Percentiles rank a stretch among this genome's conserved stretches.
Conservation (phyloP, 768 basidiomycete species). For the Macrolepiota fuliginosa region DNA sequence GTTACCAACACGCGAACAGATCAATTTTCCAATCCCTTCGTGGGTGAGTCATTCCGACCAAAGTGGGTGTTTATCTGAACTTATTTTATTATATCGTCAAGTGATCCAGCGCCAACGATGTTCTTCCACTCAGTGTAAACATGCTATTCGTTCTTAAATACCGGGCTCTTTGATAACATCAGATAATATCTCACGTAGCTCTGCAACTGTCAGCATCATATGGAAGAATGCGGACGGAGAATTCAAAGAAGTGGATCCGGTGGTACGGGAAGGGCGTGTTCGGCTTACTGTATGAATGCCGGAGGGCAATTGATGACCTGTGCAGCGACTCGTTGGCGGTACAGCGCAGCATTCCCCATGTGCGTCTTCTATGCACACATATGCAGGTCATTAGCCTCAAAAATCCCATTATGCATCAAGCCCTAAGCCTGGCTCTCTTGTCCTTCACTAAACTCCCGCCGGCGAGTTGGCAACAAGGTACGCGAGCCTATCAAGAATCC, state of each 20-base stretch:
- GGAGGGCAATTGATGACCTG: not conserved
- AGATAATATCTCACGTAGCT: not conserved
- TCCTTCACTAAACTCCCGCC: not conserved
- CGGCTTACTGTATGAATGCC: conserved; percentile 4
- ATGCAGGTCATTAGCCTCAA: not conserved
- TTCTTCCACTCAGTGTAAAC: not conserved
- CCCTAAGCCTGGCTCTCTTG: not conserved
- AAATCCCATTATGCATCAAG: not conserved
- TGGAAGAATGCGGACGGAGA: not conserved
- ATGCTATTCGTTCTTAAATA: not conserved
- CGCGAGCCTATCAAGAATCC: conserved; percentile 4
- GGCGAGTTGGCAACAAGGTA: conserved; percentile 7
- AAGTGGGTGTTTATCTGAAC: not conserved
- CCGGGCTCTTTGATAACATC: not conserved
- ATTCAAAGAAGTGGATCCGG: not conserved
- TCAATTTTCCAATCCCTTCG: not conserved
- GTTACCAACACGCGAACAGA: not conserved
- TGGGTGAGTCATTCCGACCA: not conserved
- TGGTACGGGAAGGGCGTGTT: not conserved
- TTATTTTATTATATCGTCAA: not conserved
- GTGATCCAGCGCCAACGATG: not conserved
- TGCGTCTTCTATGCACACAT: not conserved
- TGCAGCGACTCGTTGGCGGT: not conserved
- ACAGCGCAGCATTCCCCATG: not conserved
- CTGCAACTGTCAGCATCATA: not conserved